Percentiles rank a stretch among this genome's conserved stretches.
Evolutionary conservation across 495 filamentous ascomycete genomes (phyloP).

Genomic region (Penicillium alfredii): DNA sequence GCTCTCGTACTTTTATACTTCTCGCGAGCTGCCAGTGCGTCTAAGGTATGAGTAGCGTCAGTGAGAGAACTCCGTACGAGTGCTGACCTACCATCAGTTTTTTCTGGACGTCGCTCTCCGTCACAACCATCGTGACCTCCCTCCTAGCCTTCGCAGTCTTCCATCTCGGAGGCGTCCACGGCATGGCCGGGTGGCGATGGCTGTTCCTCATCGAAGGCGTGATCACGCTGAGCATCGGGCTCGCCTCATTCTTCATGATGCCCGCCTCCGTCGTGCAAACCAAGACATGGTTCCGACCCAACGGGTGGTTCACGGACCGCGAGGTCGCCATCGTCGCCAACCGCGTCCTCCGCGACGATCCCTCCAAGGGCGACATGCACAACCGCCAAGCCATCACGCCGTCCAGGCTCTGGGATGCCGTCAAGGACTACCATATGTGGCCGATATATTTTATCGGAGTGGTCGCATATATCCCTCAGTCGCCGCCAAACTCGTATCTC

Average conservation of each 20-base stretch:
- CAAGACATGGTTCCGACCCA: slow-evolving; percentile 47
- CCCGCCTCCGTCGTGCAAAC: slow-evolving; percentile 48
- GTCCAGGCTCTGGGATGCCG: slow-evolving; percentile 34
- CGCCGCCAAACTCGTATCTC: slow-evolving; percentile 49
- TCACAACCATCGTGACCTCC: slow-evolving; percentile 39
- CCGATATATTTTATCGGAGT: slow-evolving; percentile 50
- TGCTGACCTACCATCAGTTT: slow-evolving; percentile 33
- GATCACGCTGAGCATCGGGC: slow-evolving; percentile 47
- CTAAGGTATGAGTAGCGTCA: slow-evolving; percentile 51
- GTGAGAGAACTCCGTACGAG: no score
- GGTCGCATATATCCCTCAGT: slow-evolving; percentile 44
- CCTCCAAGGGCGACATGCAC: slow-evolving; percentile 57
- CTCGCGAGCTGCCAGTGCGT: slow-evolving; percentile 53
- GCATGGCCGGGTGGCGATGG: slow-evolving; percentile 32
- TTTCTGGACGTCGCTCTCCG: slow-evolving; percentile 58
- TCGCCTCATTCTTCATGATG: slow-evolving; percentile 49
- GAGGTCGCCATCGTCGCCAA: slow-evolving; percentile 58
- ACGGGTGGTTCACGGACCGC: slow-evolving; percentile 57
- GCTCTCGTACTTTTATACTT: slow-evolving; percentile 64
- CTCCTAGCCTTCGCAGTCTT: slow-evolving; percentile 43
- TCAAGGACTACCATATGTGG: slow-evolving; percentile 53
- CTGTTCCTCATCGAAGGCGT: slow-evolving; percentile 52
- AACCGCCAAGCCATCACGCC: slow-evolving; percentile 48
- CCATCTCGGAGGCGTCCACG: slow-evolving; percentile 32
- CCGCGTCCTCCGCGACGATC: slow-evolving; percentile 57